phyloP scores from a whole-genome alignment of 2,329 filamentous ascomycete species.

The Colletotrichum cuscutae region DNA sequence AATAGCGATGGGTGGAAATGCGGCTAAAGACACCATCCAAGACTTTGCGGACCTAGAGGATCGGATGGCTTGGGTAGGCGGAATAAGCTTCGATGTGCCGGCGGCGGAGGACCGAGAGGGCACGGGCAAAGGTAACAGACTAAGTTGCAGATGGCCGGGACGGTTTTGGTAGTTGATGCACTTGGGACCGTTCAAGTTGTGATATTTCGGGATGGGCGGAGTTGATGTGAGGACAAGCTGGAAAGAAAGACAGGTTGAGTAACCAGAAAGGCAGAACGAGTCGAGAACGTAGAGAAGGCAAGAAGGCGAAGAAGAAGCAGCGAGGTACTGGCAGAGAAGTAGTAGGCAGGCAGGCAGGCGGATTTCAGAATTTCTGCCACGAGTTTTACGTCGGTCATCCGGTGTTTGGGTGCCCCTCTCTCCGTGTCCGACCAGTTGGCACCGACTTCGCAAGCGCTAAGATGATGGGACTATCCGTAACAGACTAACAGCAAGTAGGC shows the following conservation, averaged over 20 bases:
- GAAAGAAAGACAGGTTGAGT: background rate
- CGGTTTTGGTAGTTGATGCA: background rate
- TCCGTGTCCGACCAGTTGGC: conserved; percentile 25
- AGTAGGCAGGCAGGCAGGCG: background rate
- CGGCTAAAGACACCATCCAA: conserved; percentile 19
- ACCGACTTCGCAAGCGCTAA: conserved; percentile 33
- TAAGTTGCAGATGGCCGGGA: background rate
- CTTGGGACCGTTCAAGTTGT: background rate
- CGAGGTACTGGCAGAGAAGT: background rate
- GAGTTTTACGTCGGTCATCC: conserved; percentile 31
- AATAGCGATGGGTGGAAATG: conserved; percentile 13
- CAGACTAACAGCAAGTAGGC: background rate
- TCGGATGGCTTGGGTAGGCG: conserved; percentile 26
- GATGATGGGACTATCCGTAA: conserved; percentile 2
- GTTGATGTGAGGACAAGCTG: background rate
- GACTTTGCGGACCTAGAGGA: background rate
- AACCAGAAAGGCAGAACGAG: background rate
- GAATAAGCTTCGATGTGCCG: conserved; percentile 26
- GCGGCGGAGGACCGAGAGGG: conserved; percentile 19
- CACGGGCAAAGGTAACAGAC: conserved; percentile 19
- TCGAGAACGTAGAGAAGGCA: background rate
- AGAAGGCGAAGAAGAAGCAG: background rate
- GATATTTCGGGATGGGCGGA: background rate
- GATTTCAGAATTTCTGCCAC: conserved; percentile 29
- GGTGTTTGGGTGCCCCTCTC: conserved; percentile 29